These are phyloP conservation scores for Aspergillus sp. DNA, from an alignment of 2,329 filamentous ascomycete species.

Conservation along the genomic window DNA sequence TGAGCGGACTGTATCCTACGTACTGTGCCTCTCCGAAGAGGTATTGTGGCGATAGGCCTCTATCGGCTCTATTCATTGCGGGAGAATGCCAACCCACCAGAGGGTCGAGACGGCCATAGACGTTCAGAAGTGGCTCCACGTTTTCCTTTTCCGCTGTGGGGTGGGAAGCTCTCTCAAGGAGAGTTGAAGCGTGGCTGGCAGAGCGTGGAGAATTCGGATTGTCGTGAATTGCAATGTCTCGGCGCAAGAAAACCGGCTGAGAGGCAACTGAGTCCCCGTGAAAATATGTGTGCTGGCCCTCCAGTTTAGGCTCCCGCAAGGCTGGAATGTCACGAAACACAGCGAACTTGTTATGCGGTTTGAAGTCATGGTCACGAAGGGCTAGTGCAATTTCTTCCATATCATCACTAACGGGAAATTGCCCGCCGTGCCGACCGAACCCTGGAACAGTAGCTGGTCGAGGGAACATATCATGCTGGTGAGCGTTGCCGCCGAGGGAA, in stretches of 20 bases:
- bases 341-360: constrained; percentile 35
- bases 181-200: constrained; percentile 18
- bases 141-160: constrained; percentile 40
- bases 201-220: constrained; percentile 23
- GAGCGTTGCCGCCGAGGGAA: constrained; percentile 19
- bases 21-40: constrained; percentile 31
- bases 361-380: constrained; percentile 34
- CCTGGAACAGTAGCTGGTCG: constrained; percentile 27
- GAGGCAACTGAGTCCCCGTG: constrained; percentile 24
- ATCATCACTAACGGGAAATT: constrained; percentile 28
- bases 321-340: constrained; percentile 44
- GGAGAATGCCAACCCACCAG: constrained; percentile 33
- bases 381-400: constrained; percentile 42
- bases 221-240: constrained; percentile 14
- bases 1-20: constrained; percentile 29
- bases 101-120: constrained; percentile 30
- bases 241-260: constrained; percentile 29
- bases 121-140: constrained; percentile 40
- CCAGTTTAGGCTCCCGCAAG: constrained; percentile 13
- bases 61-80: constrained; percentile 27
- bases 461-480: constrained; percentile 24
- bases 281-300: constrained; percentile 17
- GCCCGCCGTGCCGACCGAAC: constrained; percentile 25
- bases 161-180: constrained; percentile 18
- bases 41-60: constrained; percentile 30